Evolutionary conservation across 805 yeast genomes (phyloP).

Genomic region (Nakazawaea ernobii): DNA sequence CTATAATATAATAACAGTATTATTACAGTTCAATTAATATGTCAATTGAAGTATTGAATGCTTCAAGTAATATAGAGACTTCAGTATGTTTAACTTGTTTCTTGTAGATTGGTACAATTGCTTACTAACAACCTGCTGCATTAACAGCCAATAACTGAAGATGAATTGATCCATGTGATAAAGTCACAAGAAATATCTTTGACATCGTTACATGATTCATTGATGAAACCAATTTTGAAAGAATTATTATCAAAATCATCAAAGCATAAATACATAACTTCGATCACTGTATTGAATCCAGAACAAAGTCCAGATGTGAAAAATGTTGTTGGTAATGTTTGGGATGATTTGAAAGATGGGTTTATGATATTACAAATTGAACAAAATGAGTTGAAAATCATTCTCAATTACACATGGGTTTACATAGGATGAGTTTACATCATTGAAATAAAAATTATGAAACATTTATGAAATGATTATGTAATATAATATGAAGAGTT

Average conservation of each 20-base stretch:
- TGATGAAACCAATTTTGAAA: background rate
- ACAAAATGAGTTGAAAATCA: conserved; percentile 1
- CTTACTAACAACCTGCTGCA: background rate
- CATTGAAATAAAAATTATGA: too few species aligned
- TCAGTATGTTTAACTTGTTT: background rate
- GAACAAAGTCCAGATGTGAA: background rate
- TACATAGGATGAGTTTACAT: conserved; percentile 2
- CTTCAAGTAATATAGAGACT: conserved; percentile 13
- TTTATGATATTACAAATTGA: conserved; percentile 23
- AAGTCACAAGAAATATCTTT: background rate
- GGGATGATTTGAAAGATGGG: conserved; percentile 36
- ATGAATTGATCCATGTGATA: background rate
- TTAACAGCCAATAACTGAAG: background rate
- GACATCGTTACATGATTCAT: background rate
- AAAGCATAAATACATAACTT: conserved; percentile 6
- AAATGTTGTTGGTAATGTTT: conserved; percentile 26
- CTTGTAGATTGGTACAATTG: background rate
- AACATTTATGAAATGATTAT: too few species aligned
- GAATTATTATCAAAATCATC: conserved; percentile 5
- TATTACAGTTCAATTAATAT: too few species aligned
- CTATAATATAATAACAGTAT: too few species aligned
- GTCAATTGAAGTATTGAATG: conserved; percentile 12
- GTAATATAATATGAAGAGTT: too few species aligned
- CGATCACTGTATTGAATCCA: background rate
- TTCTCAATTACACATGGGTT: conserved; percentile 6